phyloP scores from a whole-genome alignment of 2,329 filamentous ascomycete genomes.

The Pestalotiopsis fici region DNA sequence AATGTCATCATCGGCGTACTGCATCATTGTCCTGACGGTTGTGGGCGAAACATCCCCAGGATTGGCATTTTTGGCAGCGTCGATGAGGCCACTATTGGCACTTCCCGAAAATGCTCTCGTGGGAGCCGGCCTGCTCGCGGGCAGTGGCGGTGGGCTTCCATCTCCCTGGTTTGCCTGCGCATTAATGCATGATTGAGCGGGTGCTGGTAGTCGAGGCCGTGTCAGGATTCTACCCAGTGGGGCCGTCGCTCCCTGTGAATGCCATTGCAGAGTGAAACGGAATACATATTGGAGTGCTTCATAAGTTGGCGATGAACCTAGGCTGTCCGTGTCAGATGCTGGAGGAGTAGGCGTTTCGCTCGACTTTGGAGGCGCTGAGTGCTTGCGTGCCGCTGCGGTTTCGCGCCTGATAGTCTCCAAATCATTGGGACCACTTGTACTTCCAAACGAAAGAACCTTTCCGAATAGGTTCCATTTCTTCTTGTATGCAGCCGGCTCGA shows the following conservation, averaged over 20 bases:
- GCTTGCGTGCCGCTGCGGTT: slow-evolving; percentile 45
- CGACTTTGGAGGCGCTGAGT: slow-evolving; percentile 34
- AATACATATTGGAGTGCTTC: slow-evolving; percentile 66
- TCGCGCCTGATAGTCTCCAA: slow-evolving; percentile 52
- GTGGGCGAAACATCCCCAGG: slow-evolving; percentile 32
- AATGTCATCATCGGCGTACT: slow-evolving; percentile 20
- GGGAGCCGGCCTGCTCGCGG: slow-evolving; percentile 39
- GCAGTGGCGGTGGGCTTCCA: slow-evolving; percentile 38
- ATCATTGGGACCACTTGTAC: slow-evolving; percentile 41
- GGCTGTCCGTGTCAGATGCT: slow-evolving; percentile 52
- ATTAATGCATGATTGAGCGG: slow-evolving; percentile 66
- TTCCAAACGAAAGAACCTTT: slow-evolving; percentile 57
- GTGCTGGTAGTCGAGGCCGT: slow-evolving; percentile 68
- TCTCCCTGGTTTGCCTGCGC: slow-evolving; percentile 17
- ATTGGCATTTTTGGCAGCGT: slow-evolving; percentile 52
- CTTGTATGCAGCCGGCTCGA: slow-evolving; percentile 35
- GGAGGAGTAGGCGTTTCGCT: slow-evolving; percentile 32
- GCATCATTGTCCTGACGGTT: slow-evolving; percentile 21
- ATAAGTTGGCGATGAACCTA: slow-evolving; percentile 55
- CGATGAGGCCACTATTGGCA: slow-evolving; percentile 45
- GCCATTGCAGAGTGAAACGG: slow-evolving; percentile 73
- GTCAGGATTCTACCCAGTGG: slow-evolving; percentile 63
- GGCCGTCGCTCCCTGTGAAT: slow-evolving; percentile 52
- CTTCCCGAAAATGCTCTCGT: slow-evolving; percentile 51
- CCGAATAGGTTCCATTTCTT: slow-evolving; percentile 68